Base-by-base conservation (phyloP, 768 basidiomycete species). In the Auricularia sp. region DNA sequence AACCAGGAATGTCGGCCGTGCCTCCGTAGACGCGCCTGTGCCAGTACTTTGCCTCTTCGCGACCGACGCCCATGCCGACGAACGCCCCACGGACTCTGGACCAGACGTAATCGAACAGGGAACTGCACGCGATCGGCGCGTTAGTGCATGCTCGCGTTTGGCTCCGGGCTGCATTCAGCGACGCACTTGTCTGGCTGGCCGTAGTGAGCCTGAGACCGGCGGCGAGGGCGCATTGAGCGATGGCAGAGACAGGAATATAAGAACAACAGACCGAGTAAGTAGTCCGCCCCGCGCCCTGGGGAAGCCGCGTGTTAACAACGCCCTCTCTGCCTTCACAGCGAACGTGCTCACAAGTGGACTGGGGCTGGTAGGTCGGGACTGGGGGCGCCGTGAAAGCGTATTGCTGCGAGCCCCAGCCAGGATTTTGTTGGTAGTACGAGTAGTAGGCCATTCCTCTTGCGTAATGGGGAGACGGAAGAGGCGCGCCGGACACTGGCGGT, bases 1-100 rank as follows among this genome's bases (percentile, higher is more conserved):
- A 29, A 29, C 60, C 64, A 10, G 60, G 56, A n/a, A 61, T 58
- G 42, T 64, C 64, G 14, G 18, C 68, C 21, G 82, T 66, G 60
- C 82, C 83, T 39, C 83, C 84, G 70, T 90, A 91, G 4, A 84
- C 83, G 23, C 83, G 82, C 61, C 79, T 77, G 72, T 91, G 87
- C 83, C 82, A 88, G 65, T 82, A 78, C 36, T 77, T 77, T 1
- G 89, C 88, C 70, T 89, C 87, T 65, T 84, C 73, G 23, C 79
- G 72, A 33, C 84, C 83, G 21, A 84, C 79, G 39, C 68, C 67
- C 12, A 60, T 60, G 51, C 61, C 64, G 29, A 44, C 62, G 44
- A 70, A 67, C 61, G 35, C 61, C 56, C 63, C 59, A 23, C 61
- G 54, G 0, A 74, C 66, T 62, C 62, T 72, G 72, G 56, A 67